Conservation (phyloP, 2,329 filamentous ascomycete species). For the Penicillium sp. region DNA sequence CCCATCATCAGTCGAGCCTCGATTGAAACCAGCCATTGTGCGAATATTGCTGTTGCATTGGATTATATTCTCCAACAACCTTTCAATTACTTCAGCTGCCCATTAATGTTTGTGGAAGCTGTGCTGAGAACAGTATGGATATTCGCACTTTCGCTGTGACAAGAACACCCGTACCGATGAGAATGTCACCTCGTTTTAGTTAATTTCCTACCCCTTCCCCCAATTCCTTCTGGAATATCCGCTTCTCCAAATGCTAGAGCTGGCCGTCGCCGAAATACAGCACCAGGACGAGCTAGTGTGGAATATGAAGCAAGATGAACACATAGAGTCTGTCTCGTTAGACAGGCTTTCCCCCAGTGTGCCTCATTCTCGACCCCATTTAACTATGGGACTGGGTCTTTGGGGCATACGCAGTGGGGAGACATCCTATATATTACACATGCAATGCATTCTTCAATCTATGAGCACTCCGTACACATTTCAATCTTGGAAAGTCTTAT, state of each 20-base stretch:
- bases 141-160: not conserved
- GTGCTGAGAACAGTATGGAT: not conserved
- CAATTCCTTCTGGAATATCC: conserved; percentile 11
- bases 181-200: not conserved
- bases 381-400: conserved; percentile 48
- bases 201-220: not conserved
- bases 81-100: conserved; percentile 5
- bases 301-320: conserved; percentile 59
- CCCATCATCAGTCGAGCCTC: not conserved
- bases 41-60: not conserved
- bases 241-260: conserved; percentile 60
- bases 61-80: not conserved
- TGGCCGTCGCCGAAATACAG: conserved; percentile 51
- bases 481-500: not conserved
- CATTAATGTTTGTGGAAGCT: conserved; percentile 18
- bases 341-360: conserved; percentile 38
- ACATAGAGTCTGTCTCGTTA: conserved; percentile 28
- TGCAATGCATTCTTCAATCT: not conserved
- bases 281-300: conserved; percentile 57
- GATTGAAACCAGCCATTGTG: not conserved
- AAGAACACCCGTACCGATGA: not conserved
- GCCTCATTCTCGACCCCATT: conserved; percentile 46
- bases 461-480: not conserved
- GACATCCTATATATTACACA: conserved; percentile 35
- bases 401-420: conserved; percentile 44